These are phyloP conservation scores for Plasmodium chabaudi DNA, from an alignment of 169 alveolate genomes.

Conservation along the genomic window DNA sequence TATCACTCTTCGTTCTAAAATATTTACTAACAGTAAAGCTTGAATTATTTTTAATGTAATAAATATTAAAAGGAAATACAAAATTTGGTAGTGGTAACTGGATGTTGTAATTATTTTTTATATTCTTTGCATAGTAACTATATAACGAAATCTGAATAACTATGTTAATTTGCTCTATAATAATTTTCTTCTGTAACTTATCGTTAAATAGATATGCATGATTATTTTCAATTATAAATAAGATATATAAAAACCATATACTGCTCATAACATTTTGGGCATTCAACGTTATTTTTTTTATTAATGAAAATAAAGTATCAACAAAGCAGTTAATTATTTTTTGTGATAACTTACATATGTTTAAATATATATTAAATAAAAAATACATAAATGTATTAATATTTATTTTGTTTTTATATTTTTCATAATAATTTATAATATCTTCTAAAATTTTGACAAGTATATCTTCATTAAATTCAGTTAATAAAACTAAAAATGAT, in stretches of 20 bases:
- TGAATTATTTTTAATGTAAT: slow-evolving; percentile 39
- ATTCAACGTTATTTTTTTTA: slow-evolving; percentile 52
- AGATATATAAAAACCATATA: slow-evolving; percentile 69
- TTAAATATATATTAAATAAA: slow-evolving; percentile 59
- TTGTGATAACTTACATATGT: slow-evolving; percentile 50
- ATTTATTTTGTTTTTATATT: slow-evolving; percentile 55
- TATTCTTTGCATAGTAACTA: slow-evolving; percentile 64
- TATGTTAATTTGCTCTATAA: slow-evolving; percentile 48
- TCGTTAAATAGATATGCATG: slow-evolving; percentile 66
- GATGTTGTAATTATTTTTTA: slow-evolving; percentile 58
- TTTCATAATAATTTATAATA: slow-evolving; percentile 67
- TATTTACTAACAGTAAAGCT: slow-evolving; percentile 25
- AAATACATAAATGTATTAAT: slow-evolving; percentile 69
- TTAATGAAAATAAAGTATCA: slow-evolving; percentile 52
- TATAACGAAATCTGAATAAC: slow-evolving; percentile 62
- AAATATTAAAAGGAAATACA: slow-evolving; percentile 45
- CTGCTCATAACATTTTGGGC: slow-evolving; percentile 72
- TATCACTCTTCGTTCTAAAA: slow-evolving; percentile 15
- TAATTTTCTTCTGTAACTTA: slow-evolving; percentile 57
- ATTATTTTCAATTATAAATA: slow-evolving; percentile 50
- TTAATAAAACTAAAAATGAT: slow-evolving; percentile 28
- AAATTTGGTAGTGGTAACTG: slow-evolving; percentile 55
- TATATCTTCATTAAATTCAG: slow-evolving; percentile 65
- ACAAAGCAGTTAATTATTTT: slow-evolving; percentile 40
- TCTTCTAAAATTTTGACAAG: slow-evolving; percentile 67